Evolutionary conservation across 768 basidiomycete species (phyloP).

Genomic region (Galerina marginata): DNA sequence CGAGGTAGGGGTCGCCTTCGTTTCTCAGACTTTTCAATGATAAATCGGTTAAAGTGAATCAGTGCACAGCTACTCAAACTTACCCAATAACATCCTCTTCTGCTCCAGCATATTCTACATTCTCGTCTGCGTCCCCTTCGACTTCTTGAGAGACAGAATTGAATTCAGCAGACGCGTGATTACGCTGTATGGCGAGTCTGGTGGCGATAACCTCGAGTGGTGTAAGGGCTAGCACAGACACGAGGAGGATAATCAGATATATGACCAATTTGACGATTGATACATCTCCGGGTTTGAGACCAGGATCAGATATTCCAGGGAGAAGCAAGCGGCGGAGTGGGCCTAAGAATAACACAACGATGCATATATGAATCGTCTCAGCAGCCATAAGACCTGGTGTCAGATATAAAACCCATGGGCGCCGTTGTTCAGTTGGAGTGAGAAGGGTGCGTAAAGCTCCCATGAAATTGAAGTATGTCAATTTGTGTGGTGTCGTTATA

Average conservation of each 20-base stretch:
- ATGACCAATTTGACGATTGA: conserved; percentile 55
- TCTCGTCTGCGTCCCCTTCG: conserved; percentile 65
- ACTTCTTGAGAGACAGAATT: conserved; percentile 79
- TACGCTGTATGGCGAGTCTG: conserved; percentile 82
- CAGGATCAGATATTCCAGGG: conserved; percentile 42
- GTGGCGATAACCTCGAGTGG: conserved; percentile 84
- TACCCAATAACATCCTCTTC: conserved; percentile 90
- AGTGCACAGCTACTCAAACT: conserved; percentile 25
- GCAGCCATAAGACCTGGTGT: conserved; percentile 78
- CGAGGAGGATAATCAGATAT: conserved; percentile 59
- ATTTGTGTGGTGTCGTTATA: conserved; percentile 81
- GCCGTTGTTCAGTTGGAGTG: conserved; percentile 80
- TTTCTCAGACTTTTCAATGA: conserved; percentile 59
- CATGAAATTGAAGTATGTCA: conserved; percentile 64
- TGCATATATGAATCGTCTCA: conserved; percentile 50
- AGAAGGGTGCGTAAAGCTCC: conserved; percentile 72
- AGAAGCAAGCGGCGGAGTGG: conserved; percentile 53
- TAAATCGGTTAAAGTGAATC: conserved; percentile 10
- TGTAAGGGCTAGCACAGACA: conserved; percentile 65
- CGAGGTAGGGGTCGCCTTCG: conserved; percentile 80
- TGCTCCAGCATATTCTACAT: conserved; percentile 64
- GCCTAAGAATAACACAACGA: conserved; percentile 53
- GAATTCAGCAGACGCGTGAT: conserved; percentile 76
- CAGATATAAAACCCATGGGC: conserved; percentile 81
- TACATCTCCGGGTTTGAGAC: conserved; percentile 44